Evolutionary conservation across 352 stramenopile genomes (phyloP), one percentile per base, ranked within the genome.

Genomic region (Phytophthora ohioensis): DNA sequence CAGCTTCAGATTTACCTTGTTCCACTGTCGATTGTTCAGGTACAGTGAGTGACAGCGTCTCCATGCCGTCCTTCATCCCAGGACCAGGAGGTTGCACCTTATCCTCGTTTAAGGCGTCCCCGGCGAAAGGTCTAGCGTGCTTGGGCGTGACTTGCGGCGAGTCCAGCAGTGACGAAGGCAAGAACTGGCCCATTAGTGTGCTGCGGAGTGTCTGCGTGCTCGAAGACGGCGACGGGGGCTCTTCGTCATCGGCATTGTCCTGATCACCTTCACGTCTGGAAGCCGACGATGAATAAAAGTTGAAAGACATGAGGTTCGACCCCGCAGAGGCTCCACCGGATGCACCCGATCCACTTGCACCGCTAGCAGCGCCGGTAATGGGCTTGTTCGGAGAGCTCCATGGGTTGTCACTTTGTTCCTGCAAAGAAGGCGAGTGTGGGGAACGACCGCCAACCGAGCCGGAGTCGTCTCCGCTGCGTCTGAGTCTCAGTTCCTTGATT

Each of bases 61-160:
- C 61, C 59, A 84, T 73, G 4, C 73, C 53, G 27, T 66, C 35
- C 7, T 77, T 76, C 2, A 70, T 7, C 9, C 42, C 56, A 54
- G 52, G 21, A 52, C 56, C 12, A 46, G 54, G 45, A 58, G 69
- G 69, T 35, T 66, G 42, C 3, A 65, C 74, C 47, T 88, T 85
- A 7, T 84, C 75, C 34, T 81, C 73, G 15, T 36, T 51, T 1
- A 74, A 61, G 3, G 32, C 58, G 35, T 73, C 68, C 8, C 32
- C 65, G 12, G 47, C 43, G 12, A 88, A 75, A 13, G 73, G 58
- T 67, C 64, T 73, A 13, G 57, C 75, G 39, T 73, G 79, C 42
- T 80, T 91, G 39, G 87, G 85, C n/a, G 82, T 93, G 36, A 91
- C 67, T 76, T 94, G 87, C 13, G 88, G 88, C 45, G 88, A 96